Evolutionary conservation across 371 early-diverging fungal genomes (phyloP), one percentile per base, ranked within the genome.

Genomic region (Sanchytrium tribonematis): DNA sequence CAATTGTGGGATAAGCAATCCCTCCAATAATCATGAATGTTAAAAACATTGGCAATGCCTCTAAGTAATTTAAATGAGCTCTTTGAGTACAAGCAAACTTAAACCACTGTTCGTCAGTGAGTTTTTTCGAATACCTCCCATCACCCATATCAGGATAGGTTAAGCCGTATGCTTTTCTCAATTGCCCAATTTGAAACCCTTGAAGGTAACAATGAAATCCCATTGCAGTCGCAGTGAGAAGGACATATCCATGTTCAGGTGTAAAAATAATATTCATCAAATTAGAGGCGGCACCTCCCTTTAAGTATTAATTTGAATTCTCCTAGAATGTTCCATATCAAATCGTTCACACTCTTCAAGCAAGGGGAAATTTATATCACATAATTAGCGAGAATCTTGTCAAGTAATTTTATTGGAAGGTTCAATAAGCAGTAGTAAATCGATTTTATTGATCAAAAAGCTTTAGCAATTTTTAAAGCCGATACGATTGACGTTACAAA

Each of bases 11-110:
- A 31, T 74, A 73, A 69, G 71, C 81, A 68, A 80, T 22, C 0
- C 81, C 80, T 1, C 48, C 48, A 48, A 48, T 48, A 5, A 48
- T 12, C 12, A 5, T 12, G 12, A 5, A 48, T 48, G 48, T 48
- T 12, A 48, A 12, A 48, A 48, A 22, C 48, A 48, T 48, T 12
- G 48, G 48, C 48, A 48, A 48, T 5, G 48, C 48, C 72, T 80
- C 80, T 28, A 67, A 65, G 70, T 80, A 79, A 70, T 80, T 77
- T 28, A 73, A 74, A 74, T 79, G 80, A 0, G 70, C 77, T 16
- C 80, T 74, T 73, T 80, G 75, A 70, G 73, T 67, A 31, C 71
- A 73, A 74, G 77, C 79, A 69, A 80, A 80, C 1, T 30, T 69
- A 1, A 69, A 27, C 80, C 80, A 80, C 29, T 80, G 74, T 48